A percentile compares a stretch with the other conserved stretches of the same genome.
Conservation (phyloP, 2,329 filamentous ascomycete species). For the Cladosporium sp. region DNA sequence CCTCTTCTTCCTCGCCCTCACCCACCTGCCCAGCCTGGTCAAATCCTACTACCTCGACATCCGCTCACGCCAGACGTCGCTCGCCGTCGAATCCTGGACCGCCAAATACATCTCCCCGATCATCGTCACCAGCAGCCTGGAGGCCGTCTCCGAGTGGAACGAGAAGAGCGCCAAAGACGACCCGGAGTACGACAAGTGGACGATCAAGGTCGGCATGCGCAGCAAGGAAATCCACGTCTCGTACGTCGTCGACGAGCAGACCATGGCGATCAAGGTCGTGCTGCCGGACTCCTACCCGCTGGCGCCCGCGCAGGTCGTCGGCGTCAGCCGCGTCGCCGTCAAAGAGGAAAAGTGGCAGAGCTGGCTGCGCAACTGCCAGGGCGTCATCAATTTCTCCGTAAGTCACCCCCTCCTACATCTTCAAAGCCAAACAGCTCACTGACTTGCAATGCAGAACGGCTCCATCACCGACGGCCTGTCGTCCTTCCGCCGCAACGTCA, state of each 20-base stretch:
- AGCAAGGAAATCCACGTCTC: constrained; percentile 73
- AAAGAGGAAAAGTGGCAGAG: constrained; percentile 87
- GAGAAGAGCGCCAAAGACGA: constrained; percentile 33
- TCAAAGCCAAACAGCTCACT: background rate
- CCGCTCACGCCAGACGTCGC: constrained; percentile 69
- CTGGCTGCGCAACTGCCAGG: constrained; percentile 83
- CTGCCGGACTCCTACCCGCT: constrained; percentile 80
- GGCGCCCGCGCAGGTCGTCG: constrained; percentile 66
- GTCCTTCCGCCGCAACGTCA: constrained; percentile 80
- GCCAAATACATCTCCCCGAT: constrained; percentile 70
- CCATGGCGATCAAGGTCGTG: constrained; percentile 73
- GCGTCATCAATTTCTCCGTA: constrained; percentile 83
- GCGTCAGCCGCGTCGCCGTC: constrained; percentile 77
- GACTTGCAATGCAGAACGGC: constrained; percentile 53
- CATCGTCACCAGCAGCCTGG: constrained; percentile 59
- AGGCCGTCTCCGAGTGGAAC: constrained; percentile 64
- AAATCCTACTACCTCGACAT: constrained; percentile 81
- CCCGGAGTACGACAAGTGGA: constrained; percentile 48
- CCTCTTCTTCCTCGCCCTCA: constrained; percentile 75
- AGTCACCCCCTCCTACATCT: constrained; percentile 18
- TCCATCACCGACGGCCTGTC: constrained; percentile 80
- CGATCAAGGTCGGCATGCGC: constrained; percentile 64
- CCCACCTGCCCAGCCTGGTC: constrained; percentile 69
- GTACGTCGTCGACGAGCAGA: constrained; percentile 82
- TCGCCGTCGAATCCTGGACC: constrained; percentile 78